Evolutionary conservation across 1,139 yeast genomes (phyloP), one percentile per base, ranked within the genome.

Genomic region (Nakaseomyces sp.): DNA sequence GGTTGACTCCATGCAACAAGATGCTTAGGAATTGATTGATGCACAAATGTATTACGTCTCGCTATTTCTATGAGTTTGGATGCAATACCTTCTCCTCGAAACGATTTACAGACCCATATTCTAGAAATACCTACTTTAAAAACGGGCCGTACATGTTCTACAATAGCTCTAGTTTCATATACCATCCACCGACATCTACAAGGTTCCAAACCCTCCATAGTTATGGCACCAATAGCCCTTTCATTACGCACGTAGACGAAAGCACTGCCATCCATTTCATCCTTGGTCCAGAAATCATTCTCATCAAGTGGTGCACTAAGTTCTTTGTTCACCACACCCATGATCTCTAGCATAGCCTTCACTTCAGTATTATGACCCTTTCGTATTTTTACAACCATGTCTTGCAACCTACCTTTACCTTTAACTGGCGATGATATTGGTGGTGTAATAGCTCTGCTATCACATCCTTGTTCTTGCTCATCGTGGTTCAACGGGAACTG

Each of bases 1-100:
- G 65, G 65, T 40, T 61, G 65, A 31, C 63, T 58, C 65, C 65
- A 61, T 2, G 65, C 64, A 29, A 60, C 33, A 25, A 50, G 52
- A 45, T 49, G 44, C 46, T 53, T 57, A 7, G 53, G 52, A 4
- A 57, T 41, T 8, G 35, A 26, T 29, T 44, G 44, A 1, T 56
- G 60, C 17, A 43, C 43, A 4, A 56, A 45, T 0, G 58, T 49
- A 42, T 57, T 47, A 12, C 40, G 43, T 39, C 64, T 52, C 9
- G 64, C 63, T 9, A 55, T 50, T 18, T 60, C 61, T 6, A 60
- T 30, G 32, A 61, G 45, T 44, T 49, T 53, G 2, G 56, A 47
- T 3, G 64, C 65, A 26, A 61, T 55, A 1, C 60, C 60, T 6
- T 47, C 40, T 7, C 51, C 44, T 42, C 65, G 48, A 25, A 57